Conservation (phyloP, 1,284 basidiomycete genomes). For the Volvariella surrecta region DNA sequence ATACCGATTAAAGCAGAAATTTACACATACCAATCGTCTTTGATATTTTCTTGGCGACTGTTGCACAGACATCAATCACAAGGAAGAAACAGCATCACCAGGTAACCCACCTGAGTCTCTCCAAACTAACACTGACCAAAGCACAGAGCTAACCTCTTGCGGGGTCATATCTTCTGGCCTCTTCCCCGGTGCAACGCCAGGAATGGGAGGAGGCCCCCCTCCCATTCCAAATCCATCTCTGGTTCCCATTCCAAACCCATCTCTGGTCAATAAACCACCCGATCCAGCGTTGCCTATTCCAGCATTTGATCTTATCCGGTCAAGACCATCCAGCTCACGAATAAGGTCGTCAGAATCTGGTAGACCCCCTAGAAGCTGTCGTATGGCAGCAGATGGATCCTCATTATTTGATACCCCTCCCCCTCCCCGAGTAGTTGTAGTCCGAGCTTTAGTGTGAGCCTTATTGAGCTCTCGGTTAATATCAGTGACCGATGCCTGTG, state of each 20-base stretch:
- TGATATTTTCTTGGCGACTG: constrained; percentile 79
- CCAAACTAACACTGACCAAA: constrained; percentile 86
- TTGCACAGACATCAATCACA: not conserved
- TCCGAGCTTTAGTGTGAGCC: constrained; percentile 45
- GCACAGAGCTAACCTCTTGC: constrained; percentile 74
- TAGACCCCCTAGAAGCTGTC: constrained; percentile 46
- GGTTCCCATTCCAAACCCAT: not conserved
- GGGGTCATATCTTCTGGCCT: constrained; percentile 78
- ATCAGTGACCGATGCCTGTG: constrained; percentile 80
- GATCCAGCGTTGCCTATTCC: constrained; percentile 27
- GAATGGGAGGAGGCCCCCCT: not conserved
- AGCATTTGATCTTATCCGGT: constrained; percentile 56
- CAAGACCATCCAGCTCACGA: constrained; percentile 71
- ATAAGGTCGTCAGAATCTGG: constrained; percentile 60
- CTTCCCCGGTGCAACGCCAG: constrained; percentile 35
- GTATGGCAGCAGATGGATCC: constrained; percentile 34
- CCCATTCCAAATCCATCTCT: not conserved
- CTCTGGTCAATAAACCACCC: not conserved
- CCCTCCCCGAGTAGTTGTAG: constrained; percentile 18
- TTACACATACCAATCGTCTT: constrained; percentile 61
- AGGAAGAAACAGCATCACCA: constrained; percentile 2
- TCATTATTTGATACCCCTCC: constrained; percentile 26
- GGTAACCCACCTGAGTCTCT: constrained; percentile 58
- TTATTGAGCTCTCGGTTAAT: constrained; percentile 74
- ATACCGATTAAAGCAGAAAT: not conserved